Conservation (phyloP, 1,284 basidiomycete genomes). For the Taiwanofungus camphoratus region DNA sequence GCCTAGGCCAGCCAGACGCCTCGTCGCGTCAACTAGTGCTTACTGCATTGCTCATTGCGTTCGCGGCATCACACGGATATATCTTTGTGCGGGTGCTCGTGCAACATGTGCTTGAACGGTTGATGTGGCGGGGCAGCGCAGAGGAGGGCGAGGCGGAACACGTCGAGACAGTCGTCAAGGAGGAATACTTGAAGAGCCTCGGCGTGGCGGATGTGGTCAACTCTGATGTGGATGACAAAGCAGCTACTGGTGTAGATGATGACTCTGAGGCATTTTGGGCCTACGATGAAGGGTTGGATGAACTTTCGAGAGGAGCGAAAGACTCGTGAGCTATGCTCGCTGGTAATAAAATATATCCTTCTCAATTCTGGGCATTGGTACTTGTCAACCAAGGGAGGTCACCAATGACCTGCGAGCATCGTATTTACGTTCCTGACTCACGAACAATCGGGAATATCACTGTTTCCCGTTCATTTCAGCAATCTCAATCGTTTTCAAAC, state of each 20-base stretch:
- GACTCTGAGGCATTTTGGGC: conserved; percentile 48
- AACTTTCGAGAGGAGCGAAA: conserved; percentile 58
- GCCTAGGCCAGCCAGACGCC: conserved; percentile 16
- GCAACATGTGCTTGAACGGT: conserved; percentile 64
- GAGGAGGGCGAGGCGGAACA: conserved; percentile 55
- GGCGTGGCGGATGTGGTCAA: conserved; percentile 25
- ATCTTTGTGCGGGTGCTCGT: conserved; percentile 61
- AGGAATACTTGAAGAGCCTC: conserved; percentile 49
- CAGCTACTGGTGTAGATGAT: conserved; percentile 17
- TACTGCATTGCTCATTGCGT: conserved; percentile 68
- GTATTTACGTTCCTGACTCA: no score
- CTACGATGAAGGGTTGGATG: conserved; percentile 61
- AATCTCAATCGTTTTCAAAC: no score
- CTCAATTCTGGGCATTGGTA: no score
- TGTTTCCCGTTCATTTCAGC: no score
- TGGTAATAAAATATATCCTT: no score
- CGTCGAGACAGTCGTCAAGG: conserved; percentile 59
- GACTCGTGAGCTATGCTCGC: conserved; percentile 34
- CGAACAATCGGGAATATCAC: no score
- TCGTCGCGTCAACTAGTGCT: conserved; percentile 52
- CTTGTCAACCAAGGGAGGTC: no score
- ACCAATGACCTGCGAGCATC: no score
- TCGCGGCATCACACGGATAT: conserved; percentile 79
- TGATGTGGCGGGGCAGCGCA: conserved; percentile 67
- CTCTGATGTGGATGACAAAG: conserved; percentile 14